A percentile compares a stretch with the other conserved stretches of the same genome.
Conservation (phyloP, 2,329 filamentous ascomycete genomes). For the Zalaria obscura region DNA sequence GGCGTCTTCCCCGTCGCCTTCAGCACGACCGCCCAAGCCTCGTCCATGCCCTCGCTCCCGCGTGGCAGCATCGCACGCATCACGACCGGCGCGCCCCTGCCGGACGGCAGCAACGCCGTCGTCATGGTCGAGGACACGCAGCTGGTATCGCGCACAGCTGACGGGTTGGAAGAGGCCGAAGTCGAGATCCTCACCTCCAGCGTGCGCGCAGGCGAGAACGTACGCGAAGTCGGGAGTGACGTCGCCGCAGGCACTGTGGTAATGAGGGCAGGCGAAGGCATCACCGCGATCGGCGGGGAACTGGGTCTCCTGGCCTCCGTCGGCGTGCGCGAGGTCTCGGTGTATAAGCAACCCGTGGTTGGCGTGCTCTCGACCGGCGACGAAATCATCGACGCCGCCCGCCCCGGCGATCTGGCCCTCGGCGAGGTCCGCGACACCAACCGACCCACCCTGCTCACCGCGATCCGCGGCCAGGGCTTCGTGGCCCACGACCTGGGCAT, state of each 20-base stretch:
- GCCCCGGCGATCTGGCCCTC: constrained; percentile 45
- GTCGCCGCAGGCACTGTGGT: constrained; percentile 56
- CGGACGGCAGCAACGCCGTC: constrained; percentile 76
- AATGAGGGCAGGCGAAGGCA: constrained; percentile 62
- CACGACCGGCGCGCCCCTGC: constrained; percentile 85
- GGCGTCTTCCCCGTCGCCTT: constrained; percentile 77
- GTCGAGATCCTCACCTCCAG: constrained; percentile 72
- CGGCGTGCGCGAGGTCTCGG: constrained; percentile 54
- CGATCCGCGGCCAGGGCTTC: constrained; percentile 60
- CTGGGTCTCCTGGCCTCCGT: constrained; percentile 81
- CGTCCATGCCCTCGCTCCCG: constrained; percentile 49
- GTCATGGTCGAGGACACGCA: constrained; percentile 95
- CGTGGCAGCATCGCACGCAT: constrained; percentile 74
- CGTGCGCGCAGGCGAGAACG: constrained; percentile 68
- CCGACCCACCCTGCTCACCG: constrained; percentile 71
- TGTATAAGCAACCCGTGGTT: constrained; percentile 64
- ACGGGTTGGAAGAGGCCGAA: constrained; percentile 72
- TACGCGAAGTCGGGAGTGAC: constrained; percentile 84
- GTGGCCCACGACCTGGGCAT: constrained; percentile 77
- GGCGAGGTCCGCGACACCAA: constrained; percentile 94
- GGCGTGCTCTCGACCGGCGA: constrained; percentile 90
- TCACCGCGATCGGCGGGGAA: constrained; percentile 79
- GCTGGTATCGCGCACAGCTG: constrained; percentile 59
- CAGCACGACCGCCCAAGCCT: constrained; percentile 71
- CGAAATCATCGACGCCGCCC: constrained; percentile 69